Base-by-base conservation (phyloP, 805 yeast species). In the Starmerella riodocensis region DNA sequence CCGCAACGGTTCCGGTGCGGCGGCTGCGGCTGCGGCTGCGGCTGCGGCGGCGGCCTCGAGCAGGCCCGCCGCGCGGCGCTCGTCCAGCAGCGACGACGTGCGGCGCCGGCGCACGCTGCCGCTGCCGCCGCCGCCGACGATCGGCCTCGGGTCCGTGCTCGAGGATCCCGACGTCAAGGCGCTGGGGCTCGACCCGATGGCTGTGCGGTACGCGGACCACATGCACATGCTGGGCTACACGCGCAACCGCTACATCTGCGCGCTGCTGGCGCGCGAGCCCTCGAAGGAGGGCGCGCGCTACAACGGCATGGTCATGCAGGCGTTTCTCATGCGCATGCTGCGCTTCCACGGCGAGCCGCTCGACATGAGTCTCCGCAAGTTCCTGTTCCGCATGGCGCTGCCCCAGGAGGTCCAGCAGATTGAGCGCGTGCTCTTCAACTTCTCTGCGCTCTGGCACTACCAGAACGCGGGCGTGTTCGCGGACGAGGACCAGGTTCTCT, bases 351-450 rank as follows among this genome's bases (percentile, higher is more conserved):
- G 61, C 20, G 71, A 70, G 45, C 80, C 91, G 0, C 50, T 80
- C 14, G 91, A 80, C 50, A 61, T 80, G 42, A 66, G 86, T 0
- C 55, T 80, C 37, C 59, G 86, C 30, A 70, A 69, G 47, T 66
- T 79, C 36, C 56, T 80, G 30, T 64, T 74, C 62, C 59, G 66
- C 34, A 66, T 73, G 41, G 72, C 73, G 39, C 58, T 80, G 20
- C 91, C 91, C 0, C 68, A 65, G 45, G 91, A 80, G 51, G 63
- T 83, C 0, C 88, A 79, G 53, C 86, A 80, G 52, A 79, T 80
- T 36, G 88, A 80, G 50, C 62, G 85, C 34, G 66, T 77, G 3
- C 58, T 80, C 29, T 71, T 69, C 37, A 67, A 67, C 24, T 76
- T 80, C 56, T 69, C 80, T 8, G 53, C 52, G 22, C 64, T 69